These are phyloP conservation scores for Metschnikowia cubensis DNA, from an alignment of 805 yeast species.

Conservation along the genomic window DNA sequence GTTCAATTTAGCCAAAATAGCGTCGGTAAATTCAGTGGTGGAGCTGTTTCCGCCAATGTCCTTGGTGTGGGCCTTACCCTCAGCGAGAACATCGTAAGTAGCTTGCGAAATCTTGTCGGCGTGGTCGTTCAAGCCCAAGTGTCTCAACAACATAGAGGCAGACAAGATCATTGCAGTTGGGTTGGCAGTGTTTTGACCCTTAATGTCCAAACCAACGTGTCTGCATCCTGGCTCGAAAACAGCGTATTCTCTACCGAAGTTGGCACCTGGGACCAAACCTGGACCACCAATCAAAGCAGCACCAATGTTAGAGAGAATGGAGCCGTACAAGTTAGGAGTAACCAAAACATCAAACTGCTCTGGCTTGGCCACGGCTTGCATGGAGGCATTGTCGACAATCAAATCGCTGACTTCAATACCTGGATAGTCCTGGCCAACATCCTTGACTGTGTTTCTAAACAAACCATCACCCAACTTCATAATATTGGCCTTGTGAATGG, in stretches of 20 bases:
- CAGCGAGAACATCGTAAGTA: conserved; percentile 84
- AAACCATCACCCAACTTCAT: conserved; percentile 98
- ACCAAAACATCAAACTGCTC: conserved; percentile 98
- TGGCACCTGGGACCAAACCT: conserved; percentile 97
- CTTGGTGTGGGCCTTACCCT: conserved; percentile 77
- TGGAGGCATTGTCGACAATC: conserved; percentile 97
- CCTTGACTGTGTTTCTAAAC: conserved; percentile 89
- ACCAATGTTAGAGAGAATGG: conserved; percentile 95
- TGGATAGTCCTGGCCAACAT: conserved; percentile 80
- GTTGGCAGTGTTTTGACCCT: conserved; percentile 93
- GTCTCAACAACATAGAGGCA: conserved; percentile 88
- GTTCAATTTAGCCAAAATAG: conserved; percentile 70
- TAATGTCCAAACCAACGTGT: conserved; percentile 96
- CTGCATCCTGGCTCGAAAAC: conserved; percentile 99
- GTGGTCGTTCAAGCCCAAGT: conserved; percentile 78
- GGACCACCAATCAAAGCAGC: conserved; percentile 97
- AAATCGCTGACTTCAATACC: conserved; percentile 80
- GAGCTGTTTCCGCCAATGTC: conserved; percentile 90
- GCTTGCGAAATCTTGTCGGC: conserved; percentile 89
- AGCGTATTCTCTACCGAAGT: conserved; percentile 96
- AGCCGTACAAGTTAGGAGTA: conserved; percentile 97
- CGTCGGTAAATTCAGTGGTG: conserved; percentile 92
- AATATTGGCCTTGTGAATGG: conserved; percentile 98
- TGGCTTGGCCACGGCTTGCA: conserved; percentile 98
- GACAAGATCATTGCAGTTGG: conserved; percentile 97